A percentile compares a stretch with the other conserved stretches of the same genome.
These are phyloP conservation scores for Neocucurbitaria cava DNA, from an alignment of 2,329 filamentous ascomycete genomes.

Conservation along the genomic window DNA sequence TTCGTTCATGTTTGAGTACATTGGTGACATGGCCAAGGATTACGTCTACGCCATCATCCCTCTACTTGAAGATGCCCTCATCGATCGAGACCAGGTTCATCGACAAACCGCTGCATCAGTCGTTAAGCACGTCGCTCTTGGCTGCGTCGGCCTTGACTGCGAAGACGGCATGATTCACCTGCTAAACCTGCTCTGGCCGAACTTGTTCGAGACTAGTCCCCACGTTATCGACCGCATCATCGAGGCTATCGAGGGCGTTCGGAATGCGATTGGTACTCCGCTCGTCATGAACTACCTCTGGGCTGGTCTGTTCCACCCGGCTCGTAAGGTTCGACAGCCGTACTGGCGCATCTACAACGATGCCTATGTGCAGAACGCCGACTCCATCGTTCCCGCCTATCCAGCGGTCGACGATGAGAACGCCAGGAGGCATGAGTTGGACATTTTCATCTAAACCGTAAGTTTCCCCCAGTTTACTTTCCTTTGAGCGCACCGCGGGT, in stretches of 20 bases:
- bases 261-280: slow-evolving; percentile 90
- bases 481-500: neutral
- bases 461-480: slow-evolving; percentile 7
- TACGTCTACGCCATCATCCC: slow-evolving; percentile 99
- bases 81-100: slow-evolving; percentile 97
- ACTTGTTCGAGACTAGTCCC: slow-evolving; percentile 95
- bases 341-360: slow-evolving; percentile 99
- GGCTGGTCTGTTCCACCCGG: slow-evolving; percentile 96
- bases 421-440: slow-evolving; percentile 79
- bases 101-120: slow-evolving; percentile 95
- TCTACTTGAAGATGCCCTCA: slow-evolving; percentile 92
- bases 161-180: slow-evolving; percentile 99
- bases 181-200: slow-evolving; percentile 94
- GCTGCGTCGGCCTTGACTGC: slow-evolving; percentile 95
- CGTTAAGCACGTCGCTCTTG: slow-evolving; percentile 96
- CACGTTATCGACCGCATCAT: slow-evolving; percentile 99
- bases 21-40: slow-evolving; percentile 99
- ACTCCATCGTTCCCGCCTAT: slow-evolving; percentile 96
- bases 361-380: slow-evolving; percentile 90
- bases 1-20: slow-evolving; percentile 98
- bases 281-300: slow-evolving; percentile 97
- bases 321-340: slow-evolving; percentile 88
- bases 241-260: slow-evolving; percentile 94
- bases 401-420: slow-evolving; percentile 83
- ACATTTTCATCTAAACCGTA: slow-evolving; percentile 74